phyloP scores from a whole-genome alignment of 2,329 filamentous ascomycete species.

The Dothistroma septosporum region DNA sequence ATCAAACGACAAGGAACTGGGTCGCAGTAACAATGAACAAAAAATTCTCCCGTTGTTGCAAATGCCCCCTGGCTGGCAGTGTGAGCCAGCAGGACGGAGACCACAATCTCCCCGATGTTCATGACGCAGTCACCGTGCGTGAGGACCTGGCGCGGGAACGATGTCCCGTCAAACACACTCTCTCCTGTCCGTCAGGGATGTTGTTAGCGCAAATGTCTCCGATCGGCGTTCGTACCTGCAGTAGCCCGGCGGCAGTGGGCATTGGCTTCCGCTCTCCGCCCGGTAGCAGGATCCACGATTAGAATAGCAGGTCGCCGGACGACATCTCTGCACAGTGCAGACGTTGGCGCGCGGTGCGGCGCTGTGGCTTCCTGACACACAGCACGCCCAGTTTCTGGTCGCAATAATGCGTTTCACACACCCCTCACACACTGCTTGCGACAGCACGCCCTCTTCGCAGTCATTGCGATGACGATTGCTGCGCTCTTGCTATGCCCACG shows the following conservation, averaged over 20 bases:
- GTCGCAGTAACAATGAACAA: conserved; percentile 6
- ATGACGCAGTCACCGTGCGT: conserved; percentile 1
- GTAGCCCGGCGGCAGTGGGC: background rate
- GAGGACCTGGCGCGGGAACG: background rate
- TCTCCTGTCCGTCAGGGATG: conserved; percentile 2
- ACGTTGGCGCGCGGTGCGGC: background rate
- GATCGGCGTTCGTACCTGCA: conserved; percentile 4
- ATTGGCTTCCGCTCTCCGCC: background rate
- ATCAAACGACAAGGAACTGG: conserved; percentile 8
- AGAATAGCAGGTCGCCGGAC: background rate
- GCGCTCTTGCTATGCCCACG: background rate
- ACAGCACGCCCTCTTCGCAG: background rate
- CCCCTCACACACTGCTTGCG: background rate
- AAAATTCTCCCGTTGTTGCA: background rate
- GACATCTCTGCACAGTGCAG: background rate
- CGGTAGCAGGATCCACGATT: background rate
- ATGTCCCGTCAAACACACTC: background rate
- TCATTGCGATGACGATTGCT: background rate
- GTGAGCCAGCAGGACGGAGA: background rate
- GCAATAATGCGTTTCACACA: background rate
- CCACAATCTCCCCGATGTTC: conserved; percentile 4
- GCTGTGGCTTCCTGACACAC: background rate
- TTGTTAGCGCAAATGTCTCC: background rate
- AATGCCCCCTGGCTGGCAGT: background rate
- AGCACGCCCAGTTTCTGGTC: background rate